Percentiles rank a stretch among this genome's conserved stretches.
These are phyloP conservation scores for Alternaria panax DNA, from an alignment of 2,329 filamentous ascomycete species.

Conservation along the genomic window DNA sequence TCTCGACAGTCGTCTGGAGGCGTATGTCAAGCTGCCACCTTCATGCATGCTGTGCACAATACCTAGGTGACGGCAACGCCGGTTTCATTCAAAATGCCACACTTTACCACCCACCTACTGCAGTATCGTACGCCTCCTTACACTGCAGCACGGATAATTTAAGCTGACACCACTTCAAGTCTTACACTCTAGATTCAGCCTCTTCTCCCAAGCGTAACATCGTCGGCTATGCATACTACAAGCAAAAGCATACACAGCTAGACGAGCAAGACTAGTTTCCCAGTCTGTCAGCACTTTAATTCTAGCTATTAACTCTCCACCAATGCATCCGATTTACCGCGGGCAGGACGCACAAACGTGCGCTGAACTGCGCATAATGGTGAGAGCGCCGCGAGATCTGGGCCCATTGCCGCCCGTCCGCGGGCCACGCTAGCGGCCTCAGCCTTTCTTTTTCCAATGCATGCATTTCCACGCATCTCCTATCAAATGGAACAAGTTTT, in stretches of 20 bases:
- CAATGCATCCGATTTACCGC: not conserved
- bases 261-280: not conserved
- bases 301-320: not conserved
- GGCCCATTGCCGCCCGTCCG: not conserved
- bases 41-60: not conserved
- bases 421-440: not conserved
- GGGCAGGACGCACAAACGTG: not conserved
- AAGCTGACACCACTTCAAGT: slow-evolving; percentile 3
- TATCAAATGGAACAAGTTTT: not conserved
- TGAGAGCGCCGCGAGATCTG: not conserved
- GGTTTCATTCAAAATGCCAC: not conserved
- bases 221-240: not conserved
- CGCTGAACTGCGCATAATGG: not conserved
- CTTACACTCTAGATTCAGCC: slow-evolving; percentile 5
- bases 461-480: not conserved
- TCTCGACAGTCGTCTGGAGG: not conserved
- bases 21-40: not conserved
- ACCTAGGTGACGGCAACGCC: not conserved
- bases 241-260: not conserved
- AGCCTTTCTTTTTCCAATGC: not conserved
- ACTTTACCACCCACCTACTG: not conserved
- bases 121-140: not conserved
- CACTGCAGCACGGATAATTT: slow-evolving; percentile 1
- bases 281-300: slow-evolving; percentile 4
- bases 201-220: not conserved